These are phyloP conservation scores for Passiflora organensis DNA, from an alignment of 345 rosid genomes.

Conservation along the genomic window DNA sequence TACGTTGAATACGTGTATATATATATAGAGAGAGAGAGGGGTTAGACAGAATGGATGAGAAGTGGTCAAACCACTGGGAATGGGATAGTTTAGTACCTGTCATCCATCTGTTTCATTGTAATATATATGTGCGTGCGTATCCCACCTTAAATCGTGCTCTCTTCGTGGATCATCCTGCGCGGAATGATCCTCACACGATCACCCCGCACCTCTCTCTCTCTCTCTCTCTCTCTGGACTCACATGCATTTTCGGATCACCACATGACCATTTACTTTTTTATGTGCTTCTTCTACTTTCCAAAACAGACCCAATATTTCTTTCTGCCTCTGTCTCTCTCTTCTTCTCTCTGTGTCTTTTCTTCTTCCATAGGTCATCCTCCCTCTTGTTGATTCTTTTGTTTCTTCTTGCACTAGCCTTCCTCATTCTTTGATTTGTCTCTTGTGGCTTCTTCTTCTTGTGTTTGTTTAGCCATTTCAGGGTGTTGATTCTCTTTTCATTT, in stretches of 20 bases:
- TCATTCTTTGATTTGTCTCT: slow-evolving; percentile 14
- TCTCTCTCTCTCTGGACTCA: neutral
- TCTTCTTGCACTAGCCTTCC: slow-evolving; percentile 3
- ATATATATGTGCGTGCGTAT: no score
- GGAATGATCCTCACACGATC: slow-evolving; percentile 43
- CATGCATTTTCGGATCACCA: slow-evolving; percentile 58
- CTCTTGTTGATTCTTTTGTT: slow-evolving; percentile 1
- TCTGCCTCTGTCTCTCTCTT: slow-evolving; percentile 13
- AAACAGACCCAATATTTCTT: slow-evolving; percentile 7
- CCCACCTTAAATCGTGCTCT: slow-evolving; percentile 20
- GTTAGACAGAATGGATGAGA: no score
- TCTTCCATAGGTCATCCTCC: slow-evolving; percentile 22
- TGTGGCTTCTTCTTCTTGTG: neutral
- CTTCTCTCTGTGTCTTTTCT: slow-evolving; percentile 26
- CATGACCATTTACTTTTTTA: slow-evolving; percentile 55
- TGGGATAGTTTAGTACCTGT: no score
- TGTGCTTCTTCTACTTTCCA: slow-evolving; percentile 27
- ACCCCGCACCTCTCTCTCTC: slow-evolving; percentile 15
- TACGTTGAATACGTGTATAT: no score
- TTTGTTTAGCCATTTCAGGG: no score
- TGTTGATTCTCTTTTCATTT: no score
- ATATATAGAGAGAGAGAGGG: no score
- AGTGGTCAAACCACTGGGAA: no score
- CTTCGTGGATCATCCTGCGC: slow-evolving; percentile 25
- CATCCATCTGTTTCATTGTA: no score